A percentile compares a stretch with the other conserved stretches of the same genome.
phyloP scores from a whole-genome alignment of 768 basidiomycete genomes.

The Cyclocybe cylindracea region DNA sequence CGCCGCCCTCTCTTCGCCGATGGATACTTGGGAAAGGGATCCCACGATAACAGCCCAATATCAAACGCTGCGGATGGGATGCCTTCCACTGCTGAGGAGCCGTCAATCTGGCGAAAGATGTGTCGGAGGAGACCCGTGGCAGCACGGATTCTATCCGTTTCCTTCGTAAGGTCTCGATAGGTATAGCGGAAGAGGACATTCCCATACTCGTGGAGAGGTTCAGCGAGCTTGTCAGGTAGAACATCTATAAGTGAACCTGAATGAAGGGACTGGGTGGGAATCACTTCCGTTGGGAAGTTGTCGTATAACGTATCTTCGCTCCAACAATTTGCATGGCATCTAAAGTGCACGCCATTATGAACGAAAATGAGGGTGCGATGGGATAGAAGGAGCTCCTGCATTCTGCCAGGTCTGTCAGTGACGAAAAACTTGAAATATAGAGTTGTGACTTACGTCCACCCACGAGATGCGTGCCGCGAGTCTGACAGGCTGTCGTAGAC shows the following conservation, averaged over 20 bases:
- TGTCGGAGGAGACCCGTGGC: not conserved
- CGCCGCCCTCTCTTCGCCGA: not conserved
- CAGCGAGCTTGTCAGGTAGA: not conserved
- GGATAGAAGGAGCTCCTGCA: constrained; percentile 4
- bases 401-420: not conserved
- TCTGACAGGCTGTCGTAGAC: not conserved
- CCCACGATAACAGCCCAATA: not conserved
- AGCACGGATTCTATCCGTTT: not conserved
- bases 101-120: not conserved
- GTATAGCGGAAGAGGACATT: not conserved
- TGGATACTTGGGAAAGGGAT: not conserved
- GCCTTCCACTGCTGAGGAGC: not conserved
- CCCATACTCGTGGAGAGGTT: not conserved
- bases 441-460: constrained; percentile 1
- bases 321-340: not conserved
- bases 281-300: not conserved
- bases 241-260: not conserved
- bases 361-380: not conserved
- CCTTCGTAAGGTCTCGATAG: not conserved
- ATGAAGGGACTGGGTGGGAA: not conserved
- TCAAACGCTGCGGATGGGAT: not conserved
- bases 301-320: constrained; percentile 2
- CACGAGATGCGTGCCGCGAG: not conserved
- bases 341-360: not conserved
- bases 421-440: not conserved